These are phyloP conservation scores for Artomyces pyxidatus DNA, from an alignment of 768 basidiomycete genomes.

Conservation along the genomic window DNA sequence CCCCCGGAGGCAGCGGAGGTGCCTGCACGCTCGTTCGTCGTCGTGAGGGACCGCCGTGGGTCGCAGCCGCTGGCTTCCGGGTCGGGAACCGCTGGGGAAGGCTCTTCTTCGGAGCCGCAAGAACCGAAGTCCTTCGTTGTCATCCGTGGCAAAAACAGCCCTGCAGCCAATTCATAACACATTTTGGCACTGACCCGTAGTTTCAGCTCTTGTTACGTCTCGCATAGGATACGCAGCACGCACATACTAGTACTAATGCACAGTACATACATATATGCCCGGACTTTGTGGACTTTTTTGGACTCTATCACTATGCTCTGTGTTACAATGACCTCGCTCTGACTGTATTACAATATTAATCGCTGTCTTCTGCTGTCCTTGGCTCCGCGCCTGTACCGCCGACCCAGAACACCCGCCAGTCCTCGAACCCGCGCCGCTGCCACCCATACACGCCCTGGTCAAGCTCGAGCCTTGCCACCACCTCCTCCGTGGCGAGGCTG, in stretches of 20 bases:
- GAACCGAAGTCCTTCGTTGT: slow-evolving; percentile 46
- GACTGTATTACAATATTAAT: slow-evolving; percentile 15
- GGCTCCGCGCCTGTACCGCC: slow-evolving; percentile 42
- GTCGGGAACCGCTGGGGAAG: background rate
- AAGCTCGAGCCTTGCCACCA: slow-evolving; percentile 34
- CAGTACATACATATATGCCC: background rate
- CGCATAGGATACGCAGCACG: background rate
- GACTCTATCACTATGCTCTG: background rate
- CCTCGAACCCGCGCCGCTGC: slow-evolving; percentile 62
- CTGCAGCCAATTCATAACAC: too few species aligned
- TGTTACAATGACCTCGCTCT: background rate
- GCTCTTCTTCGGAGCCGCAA: background rate
- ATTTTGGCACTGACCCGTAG: too few species aligned
- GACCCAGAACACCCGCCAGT: slow-evolving; percentile 80
- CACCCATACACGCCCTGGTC: slow-evolving; percentile 74
- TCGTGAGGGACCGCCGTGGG: slow-evolving; percentile 19
- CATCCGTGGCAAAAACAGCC: slow-evolving; percentile 41
- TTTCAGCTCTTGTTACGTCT: too few species aligned
- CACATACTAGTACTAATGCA: background rate
- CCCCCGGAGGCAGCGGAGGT: slow-evolving; percentile 1
- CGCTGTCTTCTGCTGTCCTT: slow-evolving; percentile 26
- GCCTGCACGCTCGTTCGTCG: slow-evolving; percentile 27
- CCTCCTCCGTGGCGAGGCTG: slow-evolving; percentile 47
- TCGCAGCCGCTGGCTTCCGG: slow-evolving; percentile 3
- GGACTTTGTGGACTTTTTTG: background rate